Percentiles rank a stretch among this genome's conserved stretches.
phyloP scores from a whole-genome alignment of 1,139 yeast genomes.

The Petasospora rhodanensis region DNA sequence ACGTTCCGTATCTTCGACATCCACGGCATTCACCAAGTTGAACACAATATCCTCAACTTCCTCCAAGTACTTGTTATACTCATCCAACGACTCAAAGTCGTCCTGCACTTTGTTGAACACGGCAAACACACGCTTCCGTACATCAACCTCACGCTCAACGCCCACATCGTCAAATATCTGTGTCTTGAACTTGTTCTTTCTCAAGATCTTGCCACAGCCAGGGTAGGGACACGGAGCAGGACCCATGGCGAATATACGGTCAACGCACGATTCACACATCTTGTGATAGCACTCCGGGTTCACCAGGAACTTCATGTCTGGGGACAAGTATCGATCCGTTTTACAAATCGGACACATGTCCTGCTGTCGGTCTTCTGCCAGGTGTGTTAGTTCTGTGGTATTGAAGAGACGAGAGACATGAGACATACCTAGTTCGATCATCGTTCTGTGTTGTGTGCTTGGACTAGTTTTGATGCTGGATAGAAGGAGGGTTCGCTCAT shows the following conservation, averaged over 20 bases:
- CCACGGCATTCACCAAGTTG: slow-evolving; percentile 67
- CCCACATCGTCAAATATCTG: slow-evolving; percentile 87
- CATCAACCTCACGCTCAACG: slow-evolving; percentile 90
- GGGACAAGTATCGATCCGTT: slow-evolving; percentile 89
- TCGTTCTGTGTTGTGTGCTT: too few species aligned
- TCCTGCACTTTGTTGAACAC: slow-evolving; percentile 79
- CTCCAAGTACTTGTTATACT: slow-evolving; percentile 75
- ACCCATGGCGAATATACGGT: slow-evolving; percentile 86
- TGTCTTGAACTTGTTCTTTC: slow-evolving; percentile 86
- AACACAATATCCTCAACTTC: slow-evolving; percentile 77
- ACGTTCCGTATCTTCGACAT: slow-evolving; percentile 67
- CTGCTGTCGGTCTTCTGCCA: slow-evolving; percentile 19
- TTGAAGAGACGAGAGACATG: not conserved
- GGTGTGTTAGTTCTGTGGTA: not conserved
- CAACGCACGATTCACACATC: slow-evolving; percentile 96
- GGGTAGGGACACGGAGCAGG: slow-evolving; percentile 98
- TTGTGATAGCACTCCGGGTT: slow-evolving; percentile 98
- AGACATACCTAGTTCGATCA: slow-evolving; percentile 5
- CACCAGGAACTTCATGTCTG: slow-evolving; percentile 86
- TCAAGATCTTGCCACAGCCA: slow-evolving; percentile 77
- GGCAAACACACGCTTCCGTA: slow-evolving; percentile 69
- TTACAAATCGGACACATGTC: slow-evolving; percentile 99
- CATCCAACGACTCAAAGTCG: slow-evolving; percentile 59
- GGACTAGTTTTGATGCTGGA: not conserved
- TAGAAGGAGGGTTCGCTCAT: too few species aligned